Evolutionary conservation across 495 filamentous ascomycete species (phyloP), one percentile per base, ranked within the genome.

Genomic region (Hypoxylon rickii): DNA sequence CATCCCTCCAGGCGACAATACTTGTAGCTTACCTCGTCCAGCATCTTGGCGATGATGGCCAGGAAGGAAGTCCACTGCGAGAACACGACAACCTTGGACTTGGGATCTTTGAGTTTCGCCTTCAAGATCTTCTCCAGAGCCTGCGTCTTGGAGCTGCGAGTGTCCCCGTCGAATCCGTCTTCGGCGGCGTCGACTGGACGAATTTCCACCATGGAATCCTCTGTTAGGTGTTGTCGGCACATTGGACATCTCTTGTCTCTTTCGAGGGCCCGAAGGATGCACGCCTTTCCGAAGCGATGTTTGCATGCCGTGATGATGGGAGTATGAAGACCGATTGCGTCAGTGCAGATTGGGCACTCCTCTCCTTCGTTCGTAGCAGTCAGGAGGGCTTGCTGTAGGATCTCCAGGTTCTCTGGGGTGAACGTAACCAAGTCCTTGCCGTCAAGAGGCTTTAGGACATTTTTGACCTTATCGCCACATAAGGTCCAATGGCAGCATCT

Each of bases 21-120:
- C 13, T 73, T 82, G 65, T 89, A 82, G 0, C 80, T 79, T 7
- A 77, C 73, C 12, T 81, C 75, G 13, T 78, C 64, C 7, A 97
- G 78, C 49, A 94, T 84, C 0, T 79, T 75, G 63, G 90, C 83
- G 33, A 96, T 81, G 44, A 96, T 80, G 40, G 89, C 80, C 1
- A 97, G 78, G 75, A 96, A 96, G 3, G 83, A 86, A 0, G 92
- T 96, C 92, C 92, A 97, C 66, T 96, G 92, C 8, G 86, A 90
- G 76, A 97, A 97, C 26, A 96, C 81, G 44, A 97, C 84, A 2
- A 90, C 88, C 67, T 97, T 97, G 33, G 83, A 90, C 6, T 74
- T 78, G 0, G 83, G 73, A 13, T 87, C 85, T 55, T 83, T 82
- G 7, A 85, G 79, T 34, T 85, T 84, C 1, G 89, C 89, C 10